phyloP scores from a whole-genome alignment of 2,329 filamentous ascomycete genomes.

The Neonectria punicea region DNA sequence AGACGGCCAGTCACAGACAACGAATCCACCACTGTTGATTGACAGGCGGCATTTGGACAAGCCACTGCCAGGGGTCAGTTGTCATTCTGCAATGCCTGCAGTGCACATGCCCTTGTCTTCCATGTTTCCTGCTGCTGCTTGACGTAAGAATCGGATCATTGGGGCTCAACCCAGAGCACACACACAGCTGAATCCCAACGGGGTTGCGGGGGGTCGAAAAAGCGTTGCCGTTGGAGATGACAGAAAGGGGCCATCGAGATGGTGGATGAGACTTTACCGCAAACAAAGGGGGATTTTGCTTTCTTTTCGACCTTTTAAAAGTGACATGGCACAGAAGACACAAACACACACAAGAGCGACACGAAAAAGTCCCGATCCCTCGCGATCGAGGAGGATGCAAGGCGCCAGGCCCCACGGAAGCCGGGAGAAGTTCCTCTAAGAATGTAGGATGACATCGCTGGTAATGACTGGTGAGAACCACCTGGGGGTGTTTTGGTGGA shows the following conservation, averaged over 20 bases:
- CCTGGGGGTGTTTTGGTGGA: neutral
- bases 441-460: conserved; percentile 2
- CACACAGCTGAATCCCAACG: neutral
- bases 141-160: conserved; percentile 24
- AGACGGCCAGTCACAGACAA: neutral
- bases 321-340: neutral
- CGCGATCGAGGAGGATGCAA: neutral
- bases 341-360: neutral
- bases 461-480: neutral
- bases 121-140: neutral
- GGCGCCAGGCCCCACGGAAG: neutral
- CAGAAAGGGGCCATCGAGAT: neutral
- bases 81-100: neutral
- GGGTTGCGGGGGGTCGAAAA: neutral
- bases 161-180: neutral
- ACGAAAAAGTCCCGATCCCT: neutral
- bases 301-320: neutral
- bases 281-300: neutral
- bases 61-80: conserved; percentile 2
- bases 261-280: neutral
- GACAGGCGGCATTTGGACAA: neutral
- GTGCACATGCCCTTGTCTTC: neutral
- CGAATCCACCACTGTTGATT: neutral
- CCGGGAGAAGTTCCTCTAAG: neutral
- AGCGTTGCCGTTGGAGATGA: neutral